A percentile compares a stretch with the other conserved stretches of the same genome.
phyloP scores from a whole-genome alignment of 169 alveolate species.

The Plasmodium coatneyi region DNA sequence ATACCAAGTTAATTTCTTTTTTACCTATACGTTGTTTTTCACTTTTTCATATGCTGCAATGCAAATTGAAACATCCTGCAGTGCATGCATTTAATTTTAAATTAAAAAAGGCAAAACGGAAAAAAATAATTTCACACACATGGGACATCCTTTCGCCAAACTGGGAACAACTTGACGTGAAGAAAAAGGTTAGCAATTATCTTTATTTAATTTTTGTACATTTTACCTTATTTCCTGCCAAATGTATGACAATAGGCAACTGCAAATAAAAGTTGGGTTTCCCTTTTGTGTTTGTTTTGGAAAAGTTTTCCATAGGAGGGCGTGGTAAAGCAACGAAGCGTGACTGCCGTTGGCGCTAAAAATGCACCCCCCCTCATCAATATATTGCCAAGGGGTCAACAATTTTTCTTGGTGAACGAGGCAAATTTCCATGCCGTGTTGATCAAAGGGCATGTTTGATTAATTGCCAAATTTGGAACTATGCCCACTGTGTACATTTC shows the following conservation, averaged over 20 bases:
- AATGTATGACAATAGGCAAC: not conserved
- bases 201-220: not conserved
- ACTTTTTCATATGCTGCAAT: not conserved
- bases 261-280: not conserved
- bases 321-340: not conserved
- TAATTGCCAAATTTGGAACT: not conserved
- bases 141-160: not conserved
- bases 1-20: not conserved
- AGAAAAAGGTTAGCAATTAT: not conserved
- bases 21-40: not conserved
- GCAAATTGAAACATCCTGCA: not conserved
- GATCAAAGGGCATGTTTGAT: not conserved
- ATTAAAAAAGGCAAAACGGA: not conserved
- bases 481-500: not conserved
- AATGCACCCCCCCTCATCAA: not conserved
- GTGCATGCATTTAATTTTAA: not conserved
- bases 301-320: not conserved
- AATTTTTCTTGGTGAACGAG: not conserved
- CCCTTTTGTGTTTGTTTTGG: not conserved
- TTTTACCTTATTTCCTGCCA: not conserved
- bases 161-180: not conserved
- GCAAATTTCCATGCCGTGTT: not conserved
- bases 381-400: not conserved
- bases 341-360: not conserved
- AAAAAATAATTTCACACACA: not conserved